A percentile compares a stretch with the other conserved stretches of the same genome.
Conservation (phyloP, 1,284 basidiomycete species). For the Leccinum fuscescens region DNA sequence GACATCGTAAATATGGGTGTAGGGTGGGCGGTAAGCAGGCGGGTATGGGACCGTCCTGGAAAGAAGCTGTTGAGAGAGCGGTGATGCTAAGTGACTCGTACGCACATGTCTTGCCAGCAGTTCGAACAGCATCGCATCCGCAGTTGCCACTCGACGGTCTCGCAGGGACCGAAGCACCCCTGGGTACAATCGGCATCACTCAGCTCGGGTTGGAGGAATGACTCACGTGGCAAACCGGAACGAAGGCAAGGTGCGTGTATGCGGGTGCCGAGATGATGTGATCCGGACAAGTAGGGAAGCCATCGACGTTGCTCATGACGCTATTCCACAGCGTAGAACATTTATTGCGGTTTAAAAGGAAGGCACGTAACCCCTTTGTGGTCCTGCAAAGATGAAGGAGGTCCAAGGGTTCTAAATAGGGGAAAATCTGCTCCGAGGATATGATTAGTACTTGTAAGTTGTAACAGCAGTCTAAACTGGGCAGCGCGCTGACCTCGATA, state of each 20-base stretch:
- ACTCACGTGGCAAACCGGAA: slow-evolving; percentile 39
- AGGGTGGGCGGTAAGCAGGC: not conserved
- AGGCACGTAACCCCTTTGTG: slow-evolving; percentile 36
- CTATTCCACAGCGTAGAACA: slow-evolving; percentile 37
- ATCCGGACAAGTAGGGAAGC: slow-evolving; percentile 38
- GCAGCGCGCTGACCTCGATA: slow-evolving; percentile 14
- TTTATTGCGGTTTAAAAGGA: slow-evolving; percentile 34
- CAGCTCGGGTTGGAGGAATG: not conserved
- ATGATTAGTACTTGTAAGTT: too few species aligned
- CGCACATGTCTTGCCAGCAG: slow-evolving; percentile 30
- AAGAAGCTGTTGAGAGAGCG: not conserved
- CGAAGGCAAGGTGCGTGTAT: slow-evolving; percentile 38
- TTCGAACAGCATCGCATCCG: slow-evolving; percentile 37
- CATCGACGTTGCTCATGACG: slow-evolving; percentile 28
- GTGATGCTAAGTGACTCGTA: not conserved
- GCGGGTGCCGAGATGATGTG: slow-evolving; percentile 38
- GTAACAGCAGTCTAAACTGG: not conserved
- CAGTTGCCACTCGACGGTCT: slow-evolving; percentile 37
- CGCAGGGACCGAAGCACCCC: slow-evolving; percentile 33
- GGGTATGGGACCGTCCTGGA: slow-evolving; percentile 5
- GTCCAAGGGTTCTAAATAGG: slow-evolving; percentile 36
- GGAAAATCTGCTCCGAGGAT: slow-evolving; percentile 32
- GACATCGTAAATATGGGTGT: not conserved
- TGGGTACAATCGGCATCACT: slow-evolving; percentile 5
- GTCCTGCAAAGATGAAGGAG: slow-evolving; percentile 42